These are phyloP conservation scores for Acer yangbiense DNA, from an alignment of 345 rosid genomes.

Conservation along the genomic window DNA sequence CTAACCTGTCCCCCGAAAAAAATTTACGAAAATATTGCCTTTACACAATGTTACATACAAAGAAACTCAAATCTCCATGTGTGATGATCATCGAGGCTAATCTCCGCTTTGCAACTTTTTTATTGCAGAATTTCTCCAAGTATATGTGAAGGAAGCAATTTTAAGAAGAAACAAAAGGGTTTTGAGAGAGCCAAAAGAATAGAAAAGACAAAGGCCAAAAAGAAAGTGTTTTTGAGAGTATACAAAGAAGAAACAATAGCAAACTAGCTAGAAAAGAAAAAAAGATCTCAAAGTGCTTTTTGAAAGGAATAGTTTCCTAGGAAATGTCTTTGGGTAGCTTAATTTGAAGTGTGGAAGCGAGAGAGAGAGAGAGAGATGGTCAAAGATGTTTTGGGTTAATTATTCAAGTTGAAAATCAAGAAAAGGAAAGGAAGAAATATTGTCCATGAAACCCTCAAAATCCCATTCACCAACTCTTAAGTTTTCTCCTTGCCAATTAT, in stretches of 20 bases:
- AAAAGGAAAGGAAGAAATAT: conserved; percentile 68
- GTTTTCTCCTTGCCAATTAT: conserved; percentile 69
- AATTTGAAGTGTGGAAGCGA: neutral
- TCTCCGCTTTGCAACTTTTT: conserved; percentile 15
- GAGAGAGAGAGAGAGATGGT: neutral
- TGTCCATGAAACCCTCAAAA: conserved; percentile 75
- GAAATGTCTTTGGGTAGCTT: conserved; percentile 14
- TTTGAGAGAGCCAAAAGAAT: conserved; percentile 1
- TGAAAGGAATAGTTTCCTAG: conserved; percentile 18
- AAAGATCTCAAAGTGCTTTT: neutral
- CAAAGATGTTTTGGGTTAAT: conserved; percentile 14
- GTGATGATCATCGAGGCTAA: neutral
- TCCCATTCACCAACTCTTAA: conserved; percentile 90
- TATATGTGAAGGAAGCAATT: too few species aligned
- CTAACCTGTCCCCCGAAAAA: conserved; percentile 23
- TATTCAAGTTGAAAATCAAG: conserved; percentile 80
- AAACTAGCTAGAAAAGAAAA: neutral
- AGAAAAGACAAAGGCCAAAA: neutral
- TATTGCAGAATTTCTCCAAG: conserved; percentile 19
- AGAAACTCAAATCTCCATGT: neutral
- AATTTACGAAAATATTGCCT: neutral
- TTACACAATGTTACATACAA: conserved; percentile 6
- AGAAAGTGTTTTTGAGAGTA: neutral
- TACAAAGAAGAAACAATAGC: neutral
- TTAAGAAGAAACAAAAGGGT: neutral